phyloP scores from a whole-genome alignment of 2,329 filamentous ascomycete species.

The Ophiocordyceps robertsii region DNA sequence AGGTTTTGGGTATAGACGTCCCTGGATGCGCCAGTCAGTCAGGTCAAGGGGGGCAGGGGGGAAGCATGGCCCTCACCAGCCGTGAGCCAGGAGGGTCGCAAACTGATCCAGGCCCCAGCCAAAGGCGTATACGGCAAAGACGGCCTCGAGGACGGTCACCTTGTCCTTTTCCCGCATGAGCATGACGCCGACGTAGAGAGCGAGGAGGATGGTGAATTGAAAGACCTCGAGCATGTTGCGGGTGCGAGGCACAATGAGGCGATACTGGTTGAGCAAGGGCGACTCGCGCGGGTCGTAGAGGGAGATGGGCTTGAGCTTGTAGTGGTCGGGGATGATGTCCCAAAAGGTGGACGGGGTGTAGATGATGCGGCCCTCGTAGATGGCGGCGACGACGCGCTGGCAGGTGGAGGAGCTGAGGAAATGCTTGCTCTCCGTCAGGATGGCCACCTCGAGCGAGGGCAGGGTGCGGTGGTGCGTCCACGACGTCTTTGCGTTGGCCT shows the following conservation, averaged over 20 bases:
- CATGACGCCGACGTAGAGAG: slow-evolving; percentile 63
- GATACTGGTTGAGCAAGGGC: slow-evolving; percentile 71
- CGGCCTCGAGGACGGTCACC: slow-evolving; percentile 44
- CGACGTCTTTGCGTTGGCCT: slow-evolving; percentile 36
- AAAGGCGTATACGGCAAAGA: slow-evolving; percentile 60
- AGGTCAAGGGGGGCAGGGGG: background rate
- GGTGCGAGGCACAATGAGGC: slow-evolving; percentile 68
- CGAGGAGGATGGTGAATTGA: slow-evolving; percentile 59
- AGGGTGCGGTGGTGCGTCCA: slow-evolving; percentile 45
- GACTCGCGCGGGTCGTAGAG: slow-evolving; percentile 67
- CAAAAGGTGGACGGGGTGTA: slow-evolving; percentile 74
- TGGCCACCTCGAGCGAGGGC: slow-evolving; percentile 71
- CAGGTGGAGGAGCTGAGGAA: slow-evolving; percentile 68
- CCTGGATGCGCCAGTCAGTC: slow-evolving; percentile 25
- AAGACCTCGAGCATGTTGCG: slow-evolving; percentile 61
- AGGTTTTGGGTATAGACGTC: slow-evolving; percentile 77
- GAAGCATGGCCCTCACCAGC: slow-evolving; percentile 28
- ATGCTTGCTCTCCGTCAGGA: slow-evolving; percentile 67
- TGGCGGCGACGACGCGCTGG: slow-evolving; percentile 69
- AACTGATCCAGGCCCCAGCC: slow-evolving; percentile 73
- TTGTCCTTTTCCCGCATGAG: slow-evolving; percentile 44
- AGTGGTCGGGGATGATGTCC: slow-evolving; percentile 74
- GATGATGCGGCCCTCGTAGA: slow-evolving; percentile 67
- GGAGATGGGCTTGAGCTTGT: slow-evolving; percentile 72
- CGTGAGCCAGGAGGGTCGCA: slow-evolving; percentile 63